Conservation (phyloP, 805 yeast genomes). For the Zygotorulaspora chibaensis region DNA sequence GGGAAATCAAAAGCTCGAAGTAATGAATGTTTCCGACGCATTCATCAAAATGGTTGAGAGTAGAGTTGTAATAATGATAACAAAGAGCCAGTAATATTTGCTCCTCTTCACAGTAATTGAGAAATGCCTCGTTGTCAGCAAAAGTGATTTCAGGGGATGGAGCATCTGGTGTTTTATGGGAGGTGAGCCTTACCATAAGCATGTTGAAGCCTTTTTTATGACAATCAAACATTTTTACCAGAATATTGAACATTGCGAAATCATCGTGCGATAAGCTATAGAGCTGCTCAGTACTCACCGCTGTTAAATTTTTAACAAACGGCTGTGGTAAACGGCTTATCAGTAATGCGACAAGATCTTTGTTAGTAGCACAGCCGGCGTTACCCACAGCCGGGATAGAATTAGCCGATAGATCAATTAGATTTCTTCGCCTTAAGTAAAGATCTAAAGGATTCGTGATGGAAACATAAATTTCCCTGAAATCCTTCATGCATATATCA, state of each 20-base stretch:
- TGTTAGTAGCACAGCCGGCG: constrained; percentile 11
- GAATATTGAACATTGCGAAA: constrained; percentile 21
- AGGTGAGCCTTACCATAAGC: constrained; percentile 15
- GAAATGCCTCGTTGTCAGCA: constrained; percentile 13
- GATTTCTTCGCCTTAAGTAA: constrained; percentile 17
- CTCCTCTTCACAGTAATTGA: constrained; percentile 21
- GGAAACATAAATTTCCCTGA: constrained; percentile 20
- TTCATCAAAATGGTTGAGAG: constrained; percentile 21
- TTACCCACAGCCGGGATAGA: constrained; percentile 5
- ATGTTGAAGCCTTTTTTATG: constrained; percentile 18
- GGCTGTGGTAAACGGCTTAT: constrained; percentile 27
- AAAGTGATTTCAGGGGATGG: neutral
- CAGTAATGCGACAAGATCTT: constrained; percentile 16
- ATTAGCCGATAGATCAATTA: constrained; percentile 3
- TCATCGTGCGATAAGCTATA: constrained; percentile 18
- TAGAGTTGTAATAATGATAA: constrained; percentile 25
- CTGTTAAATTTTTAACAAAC: constrained; percentile 19
- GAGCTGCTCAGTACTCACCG: constrained; percentile 14
- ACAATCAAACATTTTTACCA: constrained; percentile 20
- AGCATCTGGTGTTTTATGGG: neutral
- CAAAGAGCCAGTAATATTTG: constrained; percentile 23
- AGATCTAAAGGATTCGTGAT: constrained; percentile 27
- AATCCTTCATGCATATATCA: constrained; percentile 26
- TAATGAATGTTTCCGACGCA: constrained; percentile 18
- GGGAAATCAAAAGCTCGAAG: constrained; percentile 25